These are phyloP conservation scores for Ustilago esculenta DNA, from an alignment of 1,284 basidiomycete species.

Conservation along the genomic window DNA sequence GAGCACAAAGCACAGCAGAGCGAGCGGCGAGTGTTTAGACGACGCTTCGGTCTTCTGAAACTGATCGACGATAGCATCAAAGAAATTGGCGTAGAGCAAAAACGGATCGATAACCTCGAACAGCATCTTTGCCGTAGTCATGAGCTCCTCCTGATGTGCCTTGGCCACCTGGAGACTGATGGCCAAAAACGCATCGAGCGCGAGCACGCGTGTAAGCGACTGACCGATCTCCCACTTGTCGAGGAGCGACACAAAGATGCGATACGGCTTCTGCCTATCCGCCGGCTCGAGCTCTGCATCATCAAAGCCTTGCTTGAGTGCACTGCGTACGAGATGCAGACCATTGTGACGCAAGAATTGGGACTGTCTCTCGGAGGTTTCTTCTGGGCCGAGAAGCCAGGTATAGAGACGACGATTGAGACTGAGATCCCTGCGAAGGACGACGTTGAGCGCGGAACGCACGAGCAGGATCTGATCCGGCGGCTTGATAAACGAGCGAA, in stretches of 20 bases:
- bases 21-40: no score
- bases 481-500: slow-evolving; percentile 20
- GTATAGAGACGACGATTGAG: slow-evolving; percentile 90
- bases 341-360: slow-evolving; percentile 47
- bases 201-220: slow-evolving; percentile 78
- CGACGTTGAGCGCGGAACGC: slow-evolving; percentile 54
- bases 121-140: slow-evolving; percentile 85
- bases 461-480: slow-evolving; percentile 56
- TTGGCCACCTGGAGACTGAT: slow-evolving; percentile 73
- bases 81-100: slow-evolving; percentile 83
- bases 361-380: slow-evolving; percentile 71
- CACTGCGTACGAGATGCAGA: slow-evolving; percentile 36
- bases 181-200: slow-evolving; percentile 81
- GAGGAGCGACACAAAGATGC: slow-evolving; percentile 90
- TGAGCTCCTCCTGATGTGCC: slow-evolving; percentile 74
- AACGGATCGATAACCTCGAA: slow-evolving; percentile 92
- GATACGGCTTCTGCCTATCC: slow-evolving; percentile 83
- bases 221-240: slow-evolving; percentile 97
- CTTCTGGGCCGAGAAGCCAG: slow-evolving; percentile 85
- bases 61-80: slow-evolving; percentile 68
- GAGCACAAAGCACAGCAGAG: slow-evolving; percentile 74
- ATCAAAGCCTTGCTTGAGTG: slow-evolving; percentile 47
- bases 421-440: slow-evolving; percentile 86
- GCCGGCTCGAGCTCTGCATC: slow-evolving; percentile 71
- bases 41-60: no score